phyloP scores from a whole-genome alignment of 495 filamentous ascomycete species.

The Penicillium lagena region DNA sequence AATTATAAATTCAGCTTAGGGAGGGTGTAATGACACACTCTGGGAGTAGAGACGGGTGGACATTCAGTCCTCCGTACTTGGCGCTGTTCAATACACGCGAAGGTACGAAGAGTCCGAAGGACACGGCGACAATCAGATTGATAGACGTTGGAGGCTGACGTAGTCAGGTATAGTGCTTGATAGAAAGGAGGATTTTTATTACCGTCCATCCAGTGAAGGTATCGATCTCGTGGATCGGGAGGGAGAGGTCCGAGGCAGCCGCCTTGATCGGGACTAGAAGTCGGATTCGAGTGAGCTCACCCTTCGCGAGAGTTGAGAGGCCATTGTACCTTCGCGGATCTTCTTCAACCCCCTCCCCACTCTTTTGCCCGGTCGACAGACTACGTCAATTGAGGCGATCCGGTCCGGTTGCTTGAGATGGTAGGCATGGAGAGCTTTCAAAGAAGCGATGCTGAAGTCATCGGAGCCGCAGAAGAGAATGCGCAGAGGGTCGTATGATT shows the following conservation, averaged over 20 bases:
- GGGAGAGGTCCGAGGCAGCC: conserved; percentile 52
- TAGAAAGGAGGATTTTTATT: conserved; percentile 7
- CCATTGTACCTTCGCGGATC: conserved; percentile 56
- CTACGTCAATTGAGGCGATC: conserved; percentile 81
- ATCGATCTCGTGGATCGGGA: conserved; percentile 68
- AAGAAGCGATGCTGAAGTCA: conserved; percentile 76
- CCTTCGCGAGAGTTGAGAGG: neutral
- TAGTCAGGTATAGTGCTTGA: conserved; percentile 8
- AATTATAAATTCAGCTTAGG: neutral
- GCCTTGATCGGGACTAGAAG: conserved; percentile 65
- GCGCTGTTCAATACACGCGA: conserved; percentile 60
- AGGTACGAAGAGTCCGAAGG: conserved; percentile 87
- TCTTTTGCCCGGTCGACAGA: conserved; percentile 70
- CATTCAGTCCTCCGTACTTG: conserved; percentile 82
- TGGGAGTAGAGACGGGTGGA: conserved; percentile 91
- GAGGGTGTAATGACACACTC: conserved; percentile 44
- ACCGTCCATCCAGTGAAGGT: conserved; percentile 80
- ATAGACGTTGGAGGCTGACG: conserved; percentile 53
- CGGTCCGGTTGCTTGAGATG: conserved; percentile 43
- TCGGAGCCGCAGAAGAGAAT: conserved; percentile 97
- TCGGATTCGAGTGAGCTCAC: conserved; percentile 6
- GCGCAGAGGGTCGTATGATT: conserved; percentile 57
- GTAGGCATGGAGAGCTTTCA: conserved; percentile 63
- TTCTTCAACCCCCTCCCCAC: conserved; percentile 66
- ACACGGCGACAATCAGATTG: conserved; percentile 90